phyloP scores from a whole-genome alignment of 768 basidiomycete species.

The Guyanaporus albipodus region DNA sequence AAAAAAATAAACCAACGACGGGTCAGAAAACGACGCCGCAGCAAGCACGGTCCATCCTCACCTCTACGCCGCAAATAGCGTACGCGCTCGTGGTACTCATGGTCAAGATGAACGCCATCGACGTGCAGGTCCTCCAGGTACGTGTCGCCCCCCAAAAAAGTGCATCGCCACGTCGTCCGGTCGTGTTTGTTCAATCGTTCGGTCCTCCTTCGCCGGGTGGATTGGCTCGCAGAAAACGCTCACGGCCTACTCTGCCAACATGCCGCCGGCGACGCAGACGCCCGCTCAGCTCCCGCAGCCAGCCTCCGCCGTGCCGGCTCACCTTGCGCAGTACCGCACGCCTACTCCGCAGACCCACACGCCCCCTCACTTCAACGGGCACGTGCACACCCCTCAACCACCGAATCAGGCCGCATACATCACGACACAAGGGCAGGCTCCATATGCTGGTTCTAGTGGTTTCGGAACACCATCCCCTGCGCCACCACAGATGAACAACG shows the following conservation, averaged over 20 bases:
- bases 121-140: slow-evolving; percentile 75
- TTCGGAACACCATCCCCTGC: slow-evolving; percentile 23
- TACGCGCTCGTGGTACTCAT: slow-evolving; percentile 74
- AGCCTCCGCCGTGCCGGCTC: slow-evolving; percentile 46
- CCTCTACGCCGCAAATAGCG: slow-evolving; percentile 69
- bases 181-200: too few species aligned
- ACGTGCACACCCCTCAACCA: slow-evolving; percentile 26
- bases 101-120: slow-evolving; percentile 72
- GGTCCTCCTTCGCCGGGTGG: too few species aligned
- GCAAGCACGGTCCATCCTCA: slow-evolving; percentile 64
- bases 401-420: slow-evolving; percentile 18
- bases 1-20: too few species aligned
- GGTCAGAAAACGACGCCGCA: slow-evolving; percentile 79
- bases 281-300: slow-evolving; percentile 25
- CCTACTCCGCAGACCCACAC: slow-evolving; percentile 34
- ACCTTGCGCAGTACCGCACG: slow-evolving; percentile 33
- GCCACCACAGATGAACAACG: slow-evolving; percentile 18
- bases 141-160: slow-evolving; percentile 7
- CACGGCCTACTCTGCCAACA: slow-evolving; percentile 42
- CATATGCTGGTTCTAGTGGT: slow-evolving; percentile 15
- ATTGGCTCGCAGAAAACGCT: slow-evolving; percentile 51
- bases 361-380: slow-evolving; percentile 29
- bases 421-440: slow-evolving; percentile 16
- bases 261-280: slow-evolving; percentile 22
- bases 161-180: not conserved